These are phyloP conservation scores for Aspergillus piperis DNA, from an alignment of 2,329 filamentous ascomycete species.

Conservation along the genomic window DNA sequence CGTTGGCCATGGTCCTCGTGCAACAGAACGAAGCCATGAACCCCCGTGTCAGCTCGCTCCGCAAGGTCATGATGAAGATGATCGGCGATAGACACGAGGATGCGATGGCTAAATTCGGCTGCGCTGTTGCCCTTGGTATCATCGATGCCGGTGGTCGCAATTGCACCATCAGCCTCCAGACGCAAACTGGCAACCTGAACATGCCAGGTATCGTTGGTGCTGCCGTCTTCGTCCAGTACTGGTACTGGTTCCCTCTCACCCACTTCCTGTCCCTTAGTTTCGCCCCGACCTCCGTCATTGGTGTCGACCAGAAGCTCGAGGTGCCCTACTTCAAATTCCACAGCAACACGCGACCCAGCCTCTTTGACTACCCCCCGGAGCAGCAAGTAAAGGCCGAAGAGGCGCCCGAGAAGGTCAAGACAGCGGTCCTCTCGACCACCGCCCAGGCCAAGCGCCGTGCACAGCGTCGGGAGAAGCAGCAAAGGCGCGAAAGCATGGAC, in stretches of 20 bases:
- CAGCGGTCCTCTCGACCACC: slow-evolving; percentile 92
- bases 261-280: slow-evolving; percentile 97
- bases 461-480: slow-evolving; percentile 88
- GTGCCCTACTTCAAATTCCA: slow-evolving; percentile 94
- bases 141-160: slow-evolving; percentile 97
- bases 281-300: slow-evolving; percentile 94
- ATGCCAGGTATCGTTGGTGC: slow-evolving; percentile 98
- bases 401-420: slow-evolving; percentile 89
- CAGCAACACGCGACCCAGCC: slow-evolving; percentile 88
- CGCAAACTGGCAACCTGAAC: slow-evolving; percentile 96
- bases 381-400: slow-evolving; percentile 94
- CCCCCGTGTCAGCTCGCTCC: slow-evolving; percentile 86
- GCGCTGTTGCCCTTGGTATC: slow-evolving; percentile 89
- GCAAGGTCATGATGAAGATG: slow-evolving; percentile 92
- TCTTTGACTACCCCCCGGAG: slow-evolving; percentile 97
- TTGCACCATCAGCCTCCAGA: slow-evolving; percentile 96
- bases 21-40: slow-evolving; percentile 99
- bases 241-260: slow-evolving; percentile 99
- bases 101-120: slow-evolving; percentile 99
- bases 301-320: slow-evolving; percentile 88
- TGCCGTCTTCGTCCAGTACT: slow-evolving; percentile 98
- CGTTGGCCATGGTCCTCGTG: slow-evolving; percentile 97
- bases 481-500: slow-evolving; percentile 92
- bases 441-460: slow-evolving; percentile 94
- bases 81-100: slow-evolving; percentile 94